Percentiles rank a stretch among this genome's conserved stretches.
phyloP scores from a whole-genome alignment of 2,329 filamentous ascomycete genomes.

The Colletotrichum musae region DNA sequence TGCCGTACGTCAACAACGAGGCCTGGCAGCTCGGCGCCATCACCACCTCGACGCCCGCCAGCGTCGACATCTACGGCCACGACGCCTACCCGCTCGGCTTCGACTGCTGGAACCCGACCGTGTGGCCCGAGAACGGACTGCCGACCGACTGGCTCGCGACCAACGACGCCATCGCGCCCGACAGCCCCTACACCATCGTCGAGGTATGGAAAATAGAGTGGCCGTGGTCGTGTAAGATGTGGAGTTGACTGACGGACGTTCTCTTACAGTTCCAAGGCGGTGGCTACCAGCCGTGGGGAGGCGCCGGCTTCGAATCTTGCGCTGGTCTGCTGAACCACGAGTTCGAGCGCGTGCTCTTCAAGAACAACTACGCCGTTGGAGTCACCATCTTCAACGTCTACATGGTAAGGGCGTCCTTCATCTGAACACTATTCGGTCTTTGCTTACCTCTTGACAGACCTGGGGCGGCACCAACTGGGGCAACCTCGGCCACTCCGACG shows the following conservation, averaged over 20 bases:
- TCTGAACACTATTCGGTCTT: too few relatives aligned
- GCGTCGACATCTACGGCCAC: slow-evolving; percentile 63
- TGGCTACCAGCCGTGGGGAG: slow-evolving; percentile 80
- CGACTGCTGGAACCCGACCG: slow-evolving; percentile 61
- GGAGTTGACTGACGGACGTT: slow-evolving; percentile 6
- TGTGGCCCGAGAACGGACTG: slow-evolving; percentile 71
- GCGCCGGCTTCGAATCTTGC: slow-evolving; percentile 76
- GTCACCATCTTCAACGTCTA: slow-evolving; percentile 78
- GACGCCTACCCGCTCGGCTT: slow-evolving; percentile 62
- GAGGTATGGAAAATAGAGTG: slow-evolving; percentile 54
- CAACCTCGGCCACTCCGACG: slow-evolving; percentile 76
- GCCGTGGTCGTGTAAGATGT: slow-evolving; percentile 17
- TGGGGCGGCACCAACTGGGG: slow-evolving; percentile 86
- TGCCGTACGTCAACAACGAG: slow-evolving; percentile 81
- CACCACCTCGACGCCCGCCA: slow-evolving; percentile 41
- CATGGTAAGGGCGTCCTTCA: slow-evolving; percentile 66
- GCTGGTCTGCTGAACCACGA: slow-evolving; percentile 74
- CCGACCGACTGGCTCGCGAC: slow-evolving; percentile 70
- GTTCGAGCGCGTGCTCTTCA: slow-evolving; percentile 82
- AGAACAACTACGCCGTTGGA: slow-evolving; percentile 76
- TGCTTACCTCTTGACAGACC: slow-evolving; percentile 55
- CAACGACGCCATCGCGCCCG: slow-evolving; percentile 73
- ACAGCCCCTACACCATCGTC: slow-evolving; percentile 75
- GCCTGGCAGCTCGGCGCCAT: slow-evolving; percentile 56
- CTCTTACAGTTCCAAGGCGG: slow-evolving; percentile 69